Evolutionary conservation across 2,329 filamentous ascomycete genomes (phyloP).

Genomic region (Calonectria hawksworthii): DNA sequence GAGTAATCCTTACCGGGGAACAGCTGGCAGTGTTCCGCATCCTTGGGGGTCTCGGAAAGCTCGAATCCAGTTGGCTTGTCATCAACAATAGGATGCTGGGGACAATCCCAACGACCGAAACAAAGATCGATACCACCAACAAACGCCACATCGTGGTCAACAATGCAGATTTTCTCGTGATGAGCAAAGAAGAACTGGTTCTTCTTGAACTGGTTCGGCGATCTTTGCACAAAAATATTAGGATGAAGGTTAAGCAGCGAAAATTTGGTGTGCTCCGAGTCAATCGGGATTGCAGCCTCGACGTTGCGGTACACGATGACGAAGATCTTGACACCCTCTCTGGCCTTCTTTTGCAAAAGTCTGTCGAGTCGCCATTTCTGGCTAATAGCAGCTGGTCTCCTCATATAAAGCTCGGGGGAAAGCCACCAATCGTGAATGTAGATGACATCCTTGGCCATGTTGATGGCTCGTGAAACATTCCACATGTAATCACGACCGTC

Average conservation of each 20-base stretch:
- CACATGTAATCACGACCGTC: conserved; percentile 99
- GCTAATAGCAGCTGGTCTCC: conserved; percentile 92
- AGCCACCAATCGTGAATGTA: conserved; percentile 99
- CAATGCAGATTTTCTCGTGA: conserved; percentile 97
- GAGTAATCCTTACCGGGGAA: conserved; percentile 99
- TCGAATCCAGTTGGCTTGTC: conserved; percentile 98
- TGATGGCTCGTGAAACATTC: conserved; percentile 97
- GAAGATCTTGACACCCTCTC: conserved; percentile 96
- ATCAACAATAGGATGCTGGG: conserved; percentile 90
- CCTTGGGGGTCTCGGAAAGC: conserved; percentile 78
- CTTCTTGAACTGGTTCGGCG: conserved; percentile 97
- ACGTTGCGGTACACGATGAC: conserved; percentile 99
- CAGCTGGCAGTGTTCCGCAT: conserved; percentile 93
- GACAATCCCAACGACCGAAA: conserved; percentile 97
- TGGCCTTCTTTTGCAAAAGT: conserved; percentile 91
- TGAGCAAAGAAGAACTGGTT: conserved; percentile 99
- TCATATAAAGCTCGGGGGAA: conserved; percentile 95
- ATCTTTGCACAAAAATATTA: conserved; percentile 96
- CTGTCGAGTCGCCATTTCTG: conserved; percentile 98
- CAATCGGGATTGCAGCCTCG: conserved; percentile 95
- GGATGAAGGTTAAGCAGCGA: conserved; percentile 94
- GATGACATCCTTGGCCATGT: conserved; percentile 96
- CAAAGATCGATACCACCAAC: conserved; percentile 96
- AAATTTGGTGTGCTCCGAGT: conserved; percentile 98
- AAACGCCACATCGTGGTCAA: conserved; percentile 96